Base-by-base conservation (phyloP, 805 yeast genomes). In the Myxozyma monticola region DNA sequence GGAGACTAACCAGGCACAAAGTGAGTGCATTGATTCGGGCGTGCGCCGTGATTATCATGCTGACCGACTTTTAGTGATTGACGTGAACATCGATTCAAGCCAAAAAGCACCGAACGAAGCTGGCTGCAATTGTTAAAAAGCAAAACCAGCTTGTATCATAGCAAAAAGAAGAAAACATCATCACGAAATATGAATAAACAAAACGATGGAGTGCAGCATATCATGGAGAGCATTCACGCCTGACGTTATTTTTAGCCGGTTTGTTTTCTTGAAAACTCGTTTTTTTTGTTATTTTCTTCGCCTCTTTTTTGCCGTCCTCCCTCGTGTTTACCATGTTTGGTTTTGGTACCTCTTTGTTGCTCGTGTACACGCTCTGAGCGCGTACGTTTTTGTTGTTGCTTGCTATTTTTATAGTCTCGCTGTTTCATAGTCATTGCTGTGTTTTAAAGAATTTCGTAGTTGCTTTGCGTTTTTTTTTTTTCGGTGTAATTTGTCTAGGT, bases 21-120 rank as follows among this genome's bases (percentile, higher is more conserved):
- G 59, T 52, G 22, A 35, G 59, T 34, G 4, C 4, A 10, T 22
- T 33, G 4, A 12, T 10, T n/a, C n/a, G n/a, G n/a, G n/a, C n/a
- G n/a, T n/a, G n/a, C n/a, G 21, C 7, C 6, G 5, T 38, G 9
- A 14, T 29, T 28, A 12, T 30, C 4, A 12, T 18, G 18, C 34
- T 42, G 15, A 38, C 42, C 17, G 12, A 17, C 17, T n/a, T 31
- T 3, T 33, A 54, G 59, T 55, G 59, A 55, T 55, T 22, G 59
- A 55, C 24, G 57, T 55, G 28, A 55, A 55, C 31, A 55, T 55
- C 33, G 58, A 55, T 28, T 37, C 59, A 17, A 47, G 37, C 38
- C 51, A 50, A 29, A 54, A 52, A 41, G 29, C 30, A 14, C 37
- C 46, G 9, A 48, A 38, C 29, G 57, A 42, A 35, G 45, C 42